Evolutionary conservation across 305 asterid species (phyloP).

Genomic region (Fraxinus velutina): DNA sequence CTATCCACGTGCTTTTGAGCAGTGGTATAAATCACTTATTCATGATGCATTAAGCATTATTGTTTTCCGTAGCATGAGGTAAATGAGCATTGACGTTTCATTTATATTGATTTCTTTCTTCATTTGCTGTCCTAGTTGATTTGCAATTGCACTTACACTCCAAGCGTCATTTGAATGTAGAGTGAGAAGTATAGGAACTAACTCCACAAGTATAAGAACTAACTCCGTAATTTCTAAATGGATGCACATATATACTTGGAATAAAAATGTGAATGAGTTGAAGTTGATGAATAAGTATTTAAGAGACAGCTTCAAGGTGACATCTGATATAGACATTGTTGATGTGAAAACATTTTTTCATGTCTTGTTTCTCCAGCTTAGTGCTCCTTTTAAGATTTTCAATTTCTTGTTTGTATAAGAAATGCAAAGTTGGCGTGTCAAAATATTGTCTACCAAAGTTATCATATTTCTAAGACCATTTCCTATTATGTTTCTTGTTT

Average conservation of each 20-base stretch:
- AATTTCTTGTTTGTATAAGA: neutral
- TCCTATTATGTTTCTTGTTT: neutral
- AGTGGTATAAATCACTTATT: neutral
- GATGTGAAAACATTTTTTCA: neutral
- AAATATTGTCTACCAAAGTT: neutral
- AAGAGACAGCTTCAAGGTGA: neutral
- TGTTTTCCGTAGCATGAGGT: neutral
- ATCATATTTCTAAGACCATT: neutral
- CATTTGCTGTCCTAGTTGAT: neutral
- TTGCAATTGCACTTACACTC: neutral
- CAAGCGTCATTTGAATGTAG: neutral
- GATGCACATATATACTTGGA: neutral
- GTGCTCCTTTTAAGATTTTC: neutral
- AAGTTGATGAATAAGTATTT: neutral
- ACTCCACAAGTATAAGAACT: neutral
- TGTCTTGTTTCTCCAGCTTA: neutral
- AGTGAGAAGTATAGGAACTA: neutral
- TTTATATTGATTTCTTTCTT: neutral
- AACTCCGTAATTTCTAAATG: neutral
- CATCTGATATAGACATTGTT: neutral
- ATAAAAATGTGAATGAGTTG: neutral
- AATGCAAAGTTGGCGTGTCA: neutral
- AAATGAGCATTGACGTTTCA: neutral
- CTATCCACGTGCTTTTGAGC: neutral
- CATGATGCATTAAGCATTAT: neutral